phyloP scores from a whole-genome alignment of 2,329 filamentous ascomycete species.

The Curvularia verruculosa region DNA sequence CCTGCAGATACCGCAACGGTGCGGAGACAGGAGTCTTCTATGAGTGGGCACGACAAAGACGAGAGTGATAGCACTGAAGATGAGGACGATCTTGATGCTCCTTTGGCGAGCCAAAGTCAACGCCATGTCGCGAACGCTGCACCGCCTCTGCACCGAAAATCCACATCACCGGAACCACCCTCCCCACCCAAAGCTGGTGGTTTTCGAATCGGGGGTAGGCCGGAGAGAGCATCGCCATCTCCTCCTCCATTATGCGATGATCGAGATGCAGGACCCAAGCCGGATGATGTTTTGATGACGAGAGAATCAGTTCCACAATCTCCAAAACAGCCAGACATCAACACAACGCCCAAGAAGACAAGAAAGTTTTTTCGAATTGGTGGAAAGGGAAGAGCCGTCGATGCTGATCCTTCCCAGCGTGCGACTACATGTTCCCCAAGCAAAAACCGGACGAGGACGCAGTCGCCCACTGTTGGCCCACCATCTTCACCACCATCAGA shows the following conservation, averaged over 20 bases:
- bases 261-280: neutral
- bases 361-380: constrained; percentile 42
- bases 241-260: neutral
- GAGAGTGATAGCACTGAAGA: constrained; percentile 3
- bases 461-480: constrained; percentile 14
- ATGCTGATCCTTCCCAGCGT: constrained; percentile 12
- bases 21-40: neutral
- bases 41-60: neutral
- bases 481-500: constrained; percentile 17
- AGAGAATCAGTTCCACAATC: constrained; percentile 4
- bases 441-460: constrained; percentile 7
- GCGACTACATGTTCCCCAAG: constrained; percentile 8
- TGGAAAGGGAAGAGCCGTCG: constrained; percentile 31
- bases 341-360: constrained; percentile 19
- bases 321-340: constrained; percentile 11
- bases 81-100: constrained; percentile 50
- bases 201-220: constrained; percentile 41
- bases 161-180: constrained; percentile 5
- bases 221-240: constrained; percentile 14
- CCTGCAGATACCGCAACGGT: neutral
- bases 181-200: constrained; percentile 18
- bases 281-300: neutral
- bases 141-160: constrained; percentile 9
- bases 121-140: neutral
- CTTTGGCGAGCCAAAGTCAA: constrained; percentile 23